A percentile compares a stretch with the other conserved stretches of the same genome.
Conservation (phyloP, 441 rosid species). For the Aleurites moluccanus region DNA sequence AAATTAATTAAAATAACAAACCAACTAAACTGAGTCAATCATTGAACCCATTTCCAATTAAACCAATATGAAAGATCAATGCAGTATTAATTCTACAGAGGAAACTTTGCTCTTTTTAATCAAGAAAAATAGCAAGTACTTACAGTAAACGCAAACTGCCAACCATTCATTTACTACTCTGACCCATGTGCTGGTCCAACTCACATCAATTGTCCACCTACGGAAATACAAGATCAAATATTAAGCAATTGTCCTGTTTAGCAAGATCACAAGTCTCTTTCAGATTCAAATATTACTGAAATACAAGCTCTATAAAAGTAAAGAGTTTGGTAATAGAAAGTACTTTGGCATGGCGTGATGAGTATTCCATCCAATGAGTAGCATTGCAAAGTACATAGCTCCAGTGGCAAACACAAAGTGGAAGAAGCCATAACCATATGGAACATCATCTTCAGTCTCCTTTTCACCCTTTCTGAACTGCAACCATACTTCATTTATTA, state of each 20-base stretch:
- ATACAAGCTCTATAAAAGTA: background rate
- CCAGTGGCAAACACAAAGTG: constrained; percentile 98
- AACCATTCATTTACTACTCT: constrained; percentile 91
- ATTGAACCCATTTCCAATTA: too few relatives aligned
- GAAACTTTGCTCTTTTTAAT: background rate
- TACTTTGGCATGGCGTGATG: constrained; percentile 83
- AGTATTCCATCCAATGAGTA: constrained; percentile 90
- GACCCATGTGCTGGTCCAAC: constrained; percentile 99
- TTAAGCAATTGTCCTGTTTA: background rate
- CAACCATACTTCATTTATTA: constrained; percentile 13
- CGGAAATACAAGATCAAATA: constrained; percentile 10
- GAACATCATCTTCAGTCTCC: constrained; percentile 59
- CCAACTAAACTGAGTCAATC: background rate
- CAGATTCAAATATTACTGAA: too few relatives aligned
- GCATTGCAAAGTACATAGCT: constrained; percentile 98
- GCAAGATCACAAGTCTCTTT: too few relatives aligned
- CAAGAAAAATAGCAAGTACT: constrained; percentile 28
- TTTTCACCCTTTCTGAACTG: constrained; percentile 56
- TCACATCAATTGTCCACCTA: constrained; percentile 99
- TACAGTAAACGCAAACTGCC: constrained; percentile 90
- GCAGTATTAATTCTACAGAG: background rate
- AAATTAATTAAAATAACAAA: background rate
- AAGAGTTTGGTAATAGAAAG: background rate
- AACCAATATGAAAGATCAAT: background rate
- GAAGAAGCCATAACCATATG: constrained; percentile 97